Evolutionary conservation across 169 alveolate species (phyloP), one percentile per base, ranked within the genome.

Genomic region (Eimeria praecox): DNA sequence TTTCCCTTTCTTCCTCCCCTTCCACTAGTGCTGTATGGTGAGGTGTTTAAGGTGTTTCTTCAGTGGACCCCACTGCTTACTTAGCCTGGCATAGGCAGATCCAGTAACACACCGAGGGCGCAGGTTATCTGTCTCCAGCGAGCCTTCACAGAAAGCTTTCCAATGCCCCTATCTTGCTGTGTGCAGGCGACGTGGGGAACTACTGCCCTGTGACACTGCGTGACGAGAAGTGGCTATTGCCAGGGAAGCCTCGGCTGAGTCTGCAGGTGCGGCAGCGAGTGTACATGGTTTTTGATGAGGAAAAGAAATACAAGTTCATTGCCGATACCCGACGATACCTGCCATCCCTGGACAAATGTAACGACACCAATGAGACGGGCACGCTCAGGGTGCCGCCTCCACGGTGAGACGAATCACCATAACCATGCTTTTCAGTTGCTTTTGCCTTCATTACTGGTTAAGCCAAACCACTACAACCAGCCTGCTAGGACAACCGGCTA

Each of bases 171-270:
- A 30, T 92, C 2, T 10, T 22, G 40, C 46, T 0, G 52, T 56
- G 56, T 46, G 35, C 85, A 92, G 95, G 95, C 35, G 95, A 92
- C 66, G 73, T 83, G 10, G 95, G 95, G 62, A 77, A 62, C 75
- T 92, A 92, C 83, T 92, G 95, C 83, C 95, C 95, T 2, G 95
- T 92, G n/a, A 62, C 90, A n/a, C 69, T 92, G 52, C 91, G 95
- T 24, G 91, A 83, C 40, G 90, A 92, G 91, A 77, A 64, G 59
- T 92, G 95, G 95, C 73, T 92, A 52, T 44, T 92, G 54, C 95
- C 95, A 27, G 95, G 95, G 52, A 59, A 75, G 86, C 95, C 95
- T 42, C 83, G 64, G 90, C 80, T 56, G 82, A 83, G 82, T 56
- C 83, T 92, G 73, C 78, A 77, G 49, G 95, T 92, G 42, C 90